Evolutionary conservation across 345 rosid species (phyloP).

Genomic region (Kandelia obovata): DNA sequence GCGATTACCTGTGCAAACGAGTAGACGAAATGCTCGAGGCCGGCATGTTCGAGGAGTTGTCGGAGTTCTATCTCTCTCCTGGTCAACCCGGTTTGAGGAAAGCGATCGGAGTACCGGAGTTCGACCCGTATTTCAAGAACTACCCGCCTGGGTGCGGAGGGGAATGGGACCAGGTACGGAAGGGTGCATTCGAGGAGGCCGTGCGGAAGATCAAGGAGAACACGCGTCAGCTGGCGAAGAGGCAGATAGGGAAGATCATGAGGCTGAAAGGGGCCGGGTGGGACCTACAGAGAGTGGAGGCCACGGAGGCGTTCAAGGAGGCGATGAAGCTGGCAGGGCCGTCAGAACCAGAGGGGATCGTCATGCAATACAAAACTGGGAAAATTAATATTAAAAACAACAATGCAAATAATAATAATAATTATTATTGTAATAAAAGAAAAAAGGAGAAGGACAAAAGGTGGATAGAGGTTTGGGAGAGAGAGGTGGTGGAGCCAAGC

Average conservation of each 20-base stretch:
- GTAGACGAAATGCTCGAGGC: slow-evolving; percentile 90
- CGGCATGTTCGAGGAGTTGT: slow-evolving; percentile 83
- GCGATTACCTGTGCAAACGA: slow-evolving; percentile 54
- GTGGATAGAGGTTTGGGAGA: slow-evolving; percentile 67
- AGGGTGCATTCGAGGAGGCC: slow-evolving; percentile 55
- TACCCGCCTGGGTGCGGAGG: slow-evolving; percentile 37
- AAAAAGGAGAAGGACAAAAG: slow-evolving; percentile 19
- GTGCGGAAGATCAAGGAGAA: slow-evolving; percentile 68
- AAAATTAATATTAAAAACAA: background rate
- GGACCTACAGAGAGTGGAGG: slow-evolving; percentile 71
- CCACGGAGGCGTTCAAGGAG: slow-evolving; percentile 52
- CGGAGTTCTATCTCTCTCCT: slow-evolving; percentile 34
- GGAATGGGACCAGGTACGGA: slow-evolving; percentile 31
- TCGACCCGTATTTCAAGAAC: slow-evolving; percentile 49
- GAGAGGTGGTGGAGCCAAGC: slow-evolving; percentile 59
- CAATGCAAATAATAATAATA: background rate
- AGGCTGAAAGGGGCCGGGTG: slow-evolving; percentile 58
- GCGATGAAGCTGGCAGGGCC: slow-evolving; percentile 13
- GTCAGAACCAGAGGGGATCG: background rate
- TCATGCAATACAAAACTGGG: too few species aligned
- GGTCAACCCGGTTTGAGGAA: slow-evolving; percentile 51
- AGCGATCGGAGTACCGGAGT: slow-evolving; percentile 93
- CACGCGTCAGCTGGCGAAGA: slow-evolving; percentile 73
- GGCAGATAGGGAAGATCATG: slow-evolving; percentile 66
- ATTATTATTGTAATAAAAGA: background rate